phyloP scores from a whole-genome alignment of 108 stramenopile genomes.

The Nitzschia sp. region DNA sequence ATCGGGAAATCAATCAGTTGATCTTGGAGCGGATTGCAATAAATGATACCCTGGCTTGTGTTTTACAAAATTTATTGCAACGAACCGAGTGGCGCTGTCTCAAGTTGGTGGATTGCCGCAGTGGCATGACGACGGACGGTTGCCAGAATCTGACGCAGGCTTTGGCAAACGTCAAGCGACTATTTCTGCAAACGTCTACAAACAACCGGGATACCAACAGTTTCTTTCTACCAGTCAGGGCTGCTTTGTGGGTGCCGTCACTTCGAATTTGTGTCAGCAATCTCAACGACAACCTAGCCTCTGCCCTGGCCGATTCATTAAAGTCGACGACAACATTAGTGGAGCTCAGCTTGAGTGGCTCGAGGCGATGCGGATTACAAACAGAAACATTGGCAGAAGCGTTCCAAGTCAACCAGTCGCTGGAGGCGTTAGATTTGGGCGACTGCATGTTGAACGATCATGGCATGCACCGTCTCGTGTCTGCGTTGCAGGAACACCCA shows the following conservation, averaged over 20 bases:
- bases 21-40: background rate
- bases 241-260: background rate
- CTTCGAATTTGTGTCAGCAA: constrained; percentile 4
- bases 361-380: background rate
- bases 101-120: background rate
- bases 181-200: background rate
- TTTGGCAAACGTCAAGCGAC: background rate
- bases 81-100: background rate
- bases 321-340: background rate
- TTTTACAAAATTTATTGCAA: background rate
- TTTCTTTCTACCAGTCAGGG: background rate
- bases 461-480: background rate
- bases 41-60: background rate
- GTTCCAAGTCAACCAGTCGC: background rate
- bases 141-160: background rate
- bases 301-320: background rate
- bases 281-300: background rate
- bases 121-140: background rate
- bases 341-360: constrained; percentile 3
- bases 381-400: background rate
- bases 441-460: background rate
- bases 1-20: constrained; percentile 4
- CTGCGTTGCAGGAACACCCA: background rate
- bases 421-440: background rate
- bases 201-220: background rate